Evolutionary conservation across 1,139 yeast species (phyloP), one percentile per base, ranked within the genome.

Genomic region (Suhomyces bokatorum): DNA sequence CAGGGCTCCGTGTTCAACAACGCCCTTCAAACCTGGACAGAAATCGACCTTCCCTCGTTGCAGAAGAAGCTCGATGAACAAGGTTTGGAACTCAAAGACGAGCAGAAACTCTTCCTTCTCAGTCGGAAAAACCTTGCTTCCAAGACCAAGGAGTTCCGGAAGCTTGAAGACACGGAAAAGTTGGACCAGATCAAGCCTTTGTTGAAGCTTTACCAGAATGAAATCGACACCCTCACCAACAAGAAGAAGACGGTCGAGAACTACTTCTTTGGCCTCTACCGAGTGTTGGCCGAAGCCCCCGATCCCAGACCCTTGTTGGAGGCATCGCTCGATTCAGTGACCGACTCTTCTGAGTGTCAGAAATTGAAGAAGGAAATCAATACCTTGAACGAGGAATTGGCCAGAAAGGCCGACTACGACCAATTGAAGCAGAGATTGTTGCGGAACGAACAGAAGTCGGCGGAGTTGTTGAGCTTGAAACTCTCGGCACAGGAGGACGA

Each of bases 271-370:
- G 83, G 83, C 17, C 71, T 88, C 24, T 91, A 91, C 67, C 73
- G 90, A 47, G 70, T 80, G 22, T 69, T 93, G 12, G 88, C 90
- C 2, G 97, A 91, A 59, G 93, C 96, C 0, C 97, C 98, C 0
- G 97, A 93, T 65, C 98, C 98, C 3, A 78, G 77, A 48, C 96
- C 97, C 3, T 66, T 91, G 38, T 68, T 91, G 46, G 89, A 87
- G 56, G 77, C 80, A 31, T 81, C 95, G 3, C 64, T 87, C 29
- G 88, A 85, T 44, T 79, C 88, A 3, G 83, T 86, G n/a, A 64
- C 76, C 11, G 78, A 79, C 30, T 73, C 78, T 1, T 71, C 78
- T 12, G 90, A 87, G 46, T 67, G 78, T 3, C 77, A 75, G 2
- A 66, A 67, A 11, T 64, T 86, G 42, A 73, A 75, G 49, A 67